A percentile compares a stretch with the other conserved stretches of the same genome.
Conservation (phyloP, 2,329 filamentous ascomycete species). For the Pseudopithomyces chartarum region DNA sequence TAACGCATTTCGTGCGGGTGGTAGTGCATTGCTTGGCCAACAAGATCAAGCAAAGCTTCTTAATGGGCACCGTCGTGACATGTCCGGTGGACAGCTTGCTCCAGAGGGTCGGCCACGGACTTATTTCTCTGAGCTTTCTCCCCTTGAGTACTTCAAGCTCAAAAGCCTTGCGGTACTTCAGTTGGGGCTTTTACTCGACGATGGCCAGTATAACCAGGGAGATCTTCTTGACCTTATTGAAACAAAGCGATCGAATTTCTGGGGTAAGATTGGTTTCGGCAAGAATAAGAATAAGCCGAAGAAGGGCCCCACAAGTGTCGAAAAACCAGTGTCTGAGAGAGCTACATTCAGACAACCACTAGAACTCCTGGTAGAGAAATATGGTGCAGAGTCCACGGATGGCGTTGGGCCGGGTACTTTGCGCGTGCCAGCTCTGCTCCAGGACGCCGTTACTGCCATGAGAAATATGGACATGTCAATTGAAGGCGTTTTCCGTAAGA, state of each 20-base stretch:
- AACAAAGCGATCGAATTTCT: constrained; percentile 90
- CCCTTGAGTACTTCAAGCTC: constrained; percentile 95
- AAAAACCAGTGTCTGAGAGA: constrained; percentile 58
- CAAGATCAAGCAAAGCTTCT: constrained; percentile 70
- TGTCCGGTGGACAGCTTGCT: constrained; percentile 60
- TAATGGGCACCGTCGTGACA: constrained; percentile 70
- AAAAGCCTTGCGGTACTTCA: constrained; percentile 92
- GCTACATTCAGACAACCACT: constrained; percentile 90
- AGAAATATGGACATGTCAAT: constrained; percentile 99
- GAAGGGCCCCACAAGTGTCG: constrained; percentile 68
- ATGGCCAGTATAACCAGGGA: constrained; percentile 89
- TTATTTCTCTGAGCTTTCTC: constrained; percentile 95
- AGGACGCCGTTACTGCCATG: constrained; percentile 93
- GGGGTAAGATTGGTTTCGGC: constrained; percentile 96
- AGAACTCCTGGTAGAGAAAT: constrained; percentile 86
- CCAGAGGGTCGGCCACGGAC: constrained; percentile 66
- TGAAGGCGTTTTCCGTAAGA: constrained; percentile 98
- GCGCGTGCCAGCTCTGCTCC: constrained; percentile 90
- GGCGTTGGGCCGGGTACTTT: constrained; percentile 91
- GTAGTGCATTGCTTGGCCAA: constrained; percentile 67
- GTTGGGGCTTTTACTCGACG: constrained; percentile 91
- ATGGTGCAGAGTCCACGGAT: constrained; percentile 96
- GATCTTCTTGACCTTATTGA: constrained; percentile 93
- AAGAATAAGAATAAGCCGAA: constrained; percentile 78
- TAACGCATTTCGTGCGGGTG: constrained; percentile 76